Conservation (phyloP, 768 basidiomycete genomes). For the Hygrocybe coccinea region DNA sequence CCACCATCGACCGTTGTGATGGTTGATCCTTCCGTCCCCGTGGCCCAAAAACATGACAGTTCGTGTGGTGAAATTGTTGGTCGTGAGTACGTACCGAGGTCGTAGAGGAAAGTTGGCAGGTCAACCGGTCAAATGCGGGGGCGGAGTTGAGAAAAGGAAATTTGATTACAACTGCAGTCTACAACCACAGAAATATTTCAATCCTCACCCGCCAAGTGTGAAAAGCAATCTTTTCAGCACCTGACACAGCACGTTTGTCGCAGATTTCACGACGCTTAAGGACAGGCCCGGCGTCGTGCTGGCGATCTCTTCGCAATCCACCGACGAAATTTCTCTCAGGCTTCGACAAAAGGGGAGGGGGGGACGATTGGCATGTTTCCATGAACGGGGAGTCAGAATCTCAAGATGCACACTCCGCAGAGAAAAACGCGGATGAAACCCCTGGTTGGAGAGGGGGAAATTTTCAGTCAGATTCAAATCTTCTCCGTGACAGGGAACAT, state of each 20-base stretch:
- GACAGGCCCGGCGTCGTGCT: not conserved
- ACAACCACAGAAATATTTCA: not conserved
- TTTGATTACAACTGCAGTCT: not conserved
- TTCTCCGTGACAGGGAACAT: not conserved
- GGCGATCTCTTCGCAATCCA: not conserved
- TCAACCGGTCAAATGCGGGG: not conserved
- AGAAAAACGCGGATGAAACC: not conserved
- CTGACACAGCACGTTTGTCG: not conserved
- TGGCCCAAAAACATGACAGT: not conserved
- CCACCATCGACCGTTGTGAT: not conserved
- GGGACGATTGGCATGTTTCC: too few species aligned
- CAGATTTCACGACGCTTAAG: not conserved
- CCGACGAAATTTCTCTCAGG: too few species aligned
- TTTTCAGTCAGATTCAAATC: not conserved
- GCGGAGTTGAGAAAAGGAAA: not conserved
- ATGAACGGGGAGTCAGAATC: too few species aligned
- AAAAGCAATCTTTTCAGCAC: not conserved
- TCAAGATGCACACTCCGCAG: not conserved
- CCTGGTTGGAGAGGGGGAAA: too few species aligned
- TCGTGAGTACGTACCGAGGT: not conserved
- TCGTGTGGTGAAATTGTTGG: too few species aligned
- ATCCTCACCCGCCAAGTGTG: not conserved
- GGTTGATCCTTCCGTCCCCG: conserved; percentile 5
- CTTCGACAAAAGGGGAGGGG: too few species aligned
- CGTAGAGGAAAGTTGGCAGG: not conserved